Percentiles rank a stretch among this genome's conserved stretches.
Conservation (phyloP, 208 protist genomes). For the Acanthamoeba triangularis region DNA sequence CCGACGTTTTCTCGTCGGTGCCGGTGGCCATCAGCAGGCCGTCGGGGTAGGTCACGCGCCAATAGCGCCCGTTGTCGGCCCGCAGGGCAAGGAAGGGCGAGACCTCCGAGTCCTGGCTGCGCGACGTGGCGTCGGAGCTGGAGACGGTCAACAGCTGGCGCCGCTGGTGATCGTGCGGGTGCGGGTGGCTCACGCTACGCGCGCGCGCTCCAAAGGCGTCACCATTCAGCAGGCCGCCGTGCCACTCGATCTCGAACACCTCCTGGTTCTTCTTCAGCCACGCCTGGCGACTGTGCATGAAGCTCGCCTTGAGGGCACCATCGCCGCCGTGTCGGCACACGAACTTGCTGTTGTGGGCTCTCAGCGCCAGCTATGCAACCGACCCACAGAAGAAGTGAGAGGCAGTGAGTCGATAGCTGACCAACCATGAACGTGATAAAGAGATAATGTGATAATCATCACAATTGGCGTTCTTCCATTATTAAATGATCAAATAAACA, state of each 20-base stretch:
- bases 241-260: constrained; percentile 71
- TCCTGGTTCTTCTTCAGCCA: constrained; percentile 70
- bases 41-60: neutral
- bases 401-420: neutral
- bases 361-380: neutral
- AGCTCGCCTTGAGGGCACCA: constrained; percentile 37
- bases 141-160: neutral
- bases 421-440: too few relatives aligned
- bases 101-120: neutral
- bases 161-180: neutral
- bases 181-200: neutral
- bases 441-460: neutral
- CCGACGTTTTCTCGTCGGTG: neutral
- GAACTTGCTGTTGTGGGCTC: constrained; percentile 72
- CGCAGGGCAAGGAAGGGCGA: constrained; percentile 27
- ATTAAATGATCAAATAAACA: neutral
- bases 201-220: neutral
- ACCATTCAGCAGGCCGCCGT: neutral
- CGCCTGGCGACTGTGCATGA: constrained; percentile 24
- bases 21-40: constrained; percentile 17
- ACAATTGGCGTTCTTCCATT: neutral
- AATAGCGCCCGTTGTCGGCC: constrained; percentile 22
- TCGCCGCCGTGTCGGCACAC: constrained; percentile 61
- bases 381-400: neutral
- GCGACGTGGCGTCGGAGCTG: neutral